Evolutionary conservation across 1,284 basidiomycete genomes (phyloP), one percentile per base, ranked within the genome.

Genomic region (Ustilago bromivora): DNA sequence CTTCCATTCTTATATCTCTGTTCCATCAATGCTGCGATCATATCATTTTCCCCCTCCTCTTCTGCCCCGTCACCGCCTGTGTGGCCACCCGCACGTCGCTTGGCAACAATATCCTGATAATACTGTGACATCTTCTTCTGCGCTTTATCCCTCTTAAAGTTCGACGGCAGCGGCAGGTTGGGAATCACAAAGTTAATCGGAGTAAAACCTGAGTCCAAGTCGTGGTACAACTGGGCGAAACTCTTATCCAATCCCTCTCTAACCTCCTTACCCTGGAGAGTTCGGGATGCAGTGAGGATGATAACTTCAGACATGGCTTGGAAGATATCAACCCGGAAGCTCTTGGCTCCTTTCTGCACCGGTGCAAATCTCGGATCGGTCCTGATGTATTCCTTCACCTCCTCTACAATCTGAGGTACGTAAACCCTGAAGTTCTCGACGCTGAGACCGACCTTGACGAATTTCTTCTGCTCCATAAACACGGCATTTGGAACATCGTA

Each of bases 401-500:
- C 85, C 43, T 93, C 89, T 69, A 92, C 91, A 79, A 99, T 94
- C 91, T 98, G 92, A 61, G 91, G 91, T 41, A 97, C 92, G 84
- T 99, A 99, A 49, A 91, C 90, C 43, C 92, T 91, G 87, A 99
- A 92, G 86, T 97, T 96, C 38, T 99, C 96, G 23, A 90, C 91
- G 9, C 94, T 93, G 10, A 99, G 90, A 49, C 96, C 96, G 78
- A 95, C 92, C 88, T 87, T 88, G 75, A 89, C 88, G 79, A 99
- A 98, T 87, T 93, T 94, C 90, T 99, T 99, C 87, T 99, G 97
- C 86, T 99, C 96, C 96, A 99, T 99, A 86, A 99, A 92, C 59
- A 94, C 89, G 64, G 95, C 92, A 87, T 99, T 99, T 36, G 97
- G 96, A 65, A 95, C 92, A 85, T 98, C 96, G 87, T 99, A 99